These are phyloP conservation scores for Salicornia ramosissima DNA, from an alignment of 148 eudicot species.

Conservation along the genomic window DNA sequence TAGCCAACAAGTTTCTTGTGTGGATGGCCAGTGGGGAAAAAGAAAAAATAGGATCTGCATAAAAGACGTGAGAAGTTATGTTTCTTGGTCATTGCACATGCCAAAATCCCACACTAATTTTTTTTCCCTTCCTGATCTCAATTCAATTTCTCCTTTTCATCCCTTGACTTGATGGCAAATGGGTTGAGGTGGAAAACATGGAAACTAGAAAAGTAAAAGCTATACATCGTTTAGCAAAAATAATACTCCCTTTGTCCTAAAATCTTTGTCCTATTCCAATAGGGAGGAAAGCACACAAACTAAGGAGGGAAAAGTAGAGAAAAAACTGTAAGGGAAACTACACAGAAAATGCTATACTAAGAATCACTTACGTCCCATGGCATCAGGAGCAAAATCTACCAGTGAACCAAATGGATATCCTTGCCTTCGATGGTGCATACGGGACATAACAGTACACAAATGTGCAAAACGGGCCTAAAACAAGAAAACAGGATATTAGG, in stretches of 20 bases:
- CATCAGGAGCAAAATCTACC: conserved; percentile 96
- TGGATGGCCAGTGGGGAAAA: conserved; percentile 98
- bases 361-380: conserved; percentile 86
- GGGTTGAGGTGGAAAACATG: not conserved
- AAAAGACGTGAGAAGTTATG: conserved; percentile 1
- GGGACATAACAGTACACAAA: conserved; percentile 92
- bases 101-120: not conserved
- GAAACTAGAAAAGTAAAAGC: not conserved
- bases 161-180: not conserved
- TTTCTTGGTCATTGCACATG: not conserved
- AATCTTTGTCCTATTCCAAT: no score
- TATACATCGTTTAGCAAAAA: not conserved
- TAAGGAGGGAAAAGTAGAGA: not conserved
- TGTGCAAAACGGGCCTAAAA: conserved; percentile 93
- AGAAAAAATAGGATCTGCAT: conserved; percentile 94
- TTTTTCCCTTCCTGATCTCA: not conserved
- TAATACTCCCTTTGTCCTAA: no score
- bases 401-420: conserved; percentile 98
- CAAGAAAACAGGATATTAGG: conserved; percentile 12
- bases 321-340: not conserved
- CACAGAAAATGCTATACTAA: not conserved
- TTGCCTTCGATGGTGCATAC: conserved; percentile 95
- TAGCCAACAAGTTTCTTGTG: conserved; percentile 84
- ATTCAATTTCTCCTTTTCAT: not conserved
- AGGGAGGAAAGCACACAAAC: not conserved